Base-by-base conservation (phyloP, 805 yeast genomes). In the Priceomyces carsonii region DNA sequence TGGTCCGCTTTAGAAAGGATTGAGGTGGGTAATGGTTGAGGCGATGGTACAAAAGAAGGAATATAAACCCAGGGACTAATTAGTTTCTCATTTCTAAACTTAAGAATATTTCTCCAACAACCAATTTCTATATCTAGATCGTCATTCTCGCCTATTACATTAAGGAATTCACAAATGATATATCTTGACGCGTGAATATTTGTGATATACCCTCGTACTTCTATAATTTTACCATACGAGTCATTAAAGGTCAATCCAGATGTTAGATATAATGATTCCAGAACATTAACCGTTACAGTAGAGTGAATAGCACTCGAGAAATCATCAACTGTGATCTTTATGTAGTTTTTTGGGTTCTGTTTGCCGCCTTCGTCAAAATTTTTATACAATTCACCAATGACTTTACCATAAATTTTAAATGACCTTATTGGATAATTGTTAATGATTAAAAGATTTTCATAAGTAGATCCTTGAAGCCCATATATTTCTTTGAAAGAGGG, bases 371-470 rank as follows among this genome's bases (percentile, higher is more conserved):
- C 25, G 5, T 34, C 37, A 16, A 23, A 31, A 12, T 46, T 50
- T 20, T 37, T 47, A 29, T 36, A 44, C 21, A 16, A 44, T 29
- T 24, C 64, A 25, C 38, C 64, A 50, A 39, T 44, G 8, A 67
- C 43, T 6, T 55, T 47, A 2, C 73, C 73, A 17, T 44, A 35
- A 1, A 67, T 40, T 4, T 33, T 40, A 2, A 60, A 37, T 6
- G 30, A 40, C 18, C 40, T 44, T 1, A 68, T 43, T 3, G 74
- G 74, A 41, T 64, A 53, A 38, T 67, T 68, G 24, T 55, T 52
- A 4, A 66, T 45, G 26, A 59, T 34, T 8, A 53, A 12, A 12
- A 37, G 42, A 27, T 42, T 38, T 4, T 29, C 22, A 13, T 36
- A 26, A 16, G 35, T 35, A 12, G 27, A 18, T 21, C 44, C 53